These are phyloP conservation scores for Monilinia aucupariae DNA, from an alignment of 2,329 filamentous ascomycete species.

Conservation along the genomic window DNA sequence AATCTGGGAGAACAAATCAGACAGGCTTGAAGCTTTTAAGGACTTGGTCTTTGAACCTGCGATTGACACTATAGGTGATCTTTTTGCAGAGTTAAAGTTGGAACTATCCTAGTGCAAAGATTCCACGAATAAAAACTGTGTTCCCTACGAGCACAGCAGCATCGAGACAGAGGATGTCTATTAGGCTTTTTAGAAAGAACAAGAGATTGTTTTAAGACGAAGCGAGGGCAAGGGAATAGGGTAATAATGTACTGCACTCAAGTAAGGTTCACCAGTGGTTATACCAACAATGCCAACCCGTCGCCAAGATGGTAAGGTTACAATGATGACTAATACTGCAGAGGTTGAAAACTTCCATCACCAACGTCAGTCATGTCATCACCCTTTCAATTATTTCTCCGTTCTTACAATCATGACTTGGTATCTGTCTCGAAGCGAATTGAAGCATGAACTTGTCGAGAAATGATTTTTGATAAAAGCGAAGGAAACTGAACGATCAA, in stretches of 20 bases:
- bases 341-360: too few species aligned
- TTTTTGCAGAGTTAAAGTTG: neutral
- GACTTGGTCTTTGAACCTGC: fast-evolving
- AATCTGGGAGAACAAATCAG: too few species aligned
- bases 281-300: neutral
- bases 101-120: neutral
- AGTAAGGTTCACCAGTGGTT: too few species aligned
- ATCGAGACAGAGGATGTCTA: neutral
- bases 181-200: too few species aligned
- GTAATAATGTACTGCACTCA: too few species aligned
- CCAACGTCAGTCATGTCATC: neutral
- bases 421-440: too few species aligned
- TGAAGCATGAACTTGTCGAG: too few species aligned
- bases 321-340: neutral
- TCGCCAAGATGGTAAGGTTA: neutral
- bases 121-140: neutral
- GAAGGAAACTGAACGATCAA: too few species aligned
- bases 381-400: neutral
- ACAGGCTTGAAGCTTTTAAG: neutral
- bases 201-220: too few species aligned
- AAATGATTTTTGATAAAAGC: too few species aligned
- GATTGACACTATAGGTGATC: neutral
- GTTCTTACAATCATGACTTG: too few species aligned
- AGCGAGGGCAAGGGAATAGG: too few species aligned
- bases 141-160: neutral